Conservation (phyloP, 805 yeast genomes). For the Maudiozyma saulgeensis region DNA sequence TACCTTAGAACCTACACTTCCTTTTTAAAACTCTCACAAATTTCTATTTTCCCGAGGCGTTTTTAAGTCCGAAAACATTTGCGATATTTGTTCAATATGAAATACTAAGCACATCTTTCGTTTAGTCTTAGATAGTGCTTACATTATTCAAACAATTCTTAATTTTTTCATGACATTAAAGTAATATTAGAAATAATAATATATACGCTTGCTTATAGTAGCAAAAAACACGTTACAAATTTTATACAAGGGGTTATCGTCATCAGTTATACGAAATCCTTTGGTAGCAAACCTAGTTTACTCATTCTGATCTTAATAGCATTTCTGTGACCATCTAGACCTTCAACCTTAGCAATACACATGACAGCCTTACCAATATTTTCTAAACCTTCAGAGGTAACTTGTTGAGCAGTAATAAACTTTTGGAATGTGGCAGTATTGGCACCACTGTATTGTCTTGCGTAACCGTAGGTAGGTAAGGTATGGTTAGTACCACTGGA, state of each 20-base stretch:
- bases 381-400: constrained; percentile 73
- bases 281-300: constrained; percentile 50
- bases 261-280: constrained; percentile 19
- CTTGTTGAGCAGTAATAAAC: constrained; percentile 88
- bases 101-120: no score
- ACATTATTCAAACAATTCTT: background rate
- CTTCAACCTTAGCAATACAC: constrained; percentile 92
- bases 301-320: constrained; percentile 94
- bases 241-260: background rate
- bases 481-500: constrained; percentile 98
- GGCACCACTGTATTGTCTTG: constrained; percentile 94
- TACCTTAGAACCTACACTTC: no score
- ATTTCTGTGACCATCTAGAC: constrained; percentile 92
- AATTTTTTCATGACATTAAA: background rate
- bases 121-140: no score
- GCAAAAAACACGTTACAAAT: background rate
- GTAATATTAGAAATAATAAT: background rate
- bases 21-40: no score
- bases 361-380: constrained; percentile 94
- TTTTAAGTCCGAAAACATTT: no score
- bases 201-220: background rate
- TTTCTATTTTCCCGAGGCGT: no score
- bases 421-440: constrained; percentile 94
- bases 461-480: constrained; percentile 96
- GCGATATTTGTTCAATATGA: no score